Base-by-base conservation (phyloP, 2,329 filamentous ascomycete species). In the Chaetomiaceae sp. region DNA sequence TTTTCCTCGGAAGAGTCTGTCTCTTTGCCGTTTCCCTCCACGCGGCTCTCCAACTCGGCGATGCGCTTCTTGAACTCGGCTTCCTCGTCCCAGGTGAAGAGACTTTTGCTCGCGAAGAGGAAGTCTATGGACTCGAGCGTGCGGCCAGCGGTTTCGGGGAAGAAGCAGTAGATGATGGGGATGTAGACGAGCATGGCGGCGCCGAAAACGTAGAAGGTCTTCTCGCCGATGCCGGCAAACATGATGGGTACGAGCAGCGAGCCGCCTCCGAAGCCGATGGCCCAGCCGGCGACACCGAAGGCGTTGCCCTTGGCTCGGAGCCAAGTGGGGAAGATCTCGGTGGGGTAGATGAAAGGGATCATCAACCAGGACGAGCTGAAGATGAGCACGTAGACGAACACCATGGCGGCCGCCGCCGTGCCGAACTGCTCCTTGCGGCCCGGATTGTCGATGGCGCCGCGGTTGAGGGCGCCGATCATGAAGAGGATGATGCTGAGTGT, bases 261-360 rank as follows among this genome's bases (percentile, higher is more conserved):
- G 50, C 50, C 62, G 62, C 27, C 60, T 38, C 40, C 58, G 57
- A 88, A 88, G 0, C 86, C 86, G 44, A 89, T 87, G 13, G 75
- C 80, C 86, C 86, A 90, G 0, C 86, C 86, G 0, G 88, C 78
- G 0, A 89, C 85, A 17, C 86, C 85, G 77, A 81, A 89, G 0
- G 86, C 84, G 54, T 89, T 89, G 5, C 86, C 86, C 58, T 85
- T 84, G 1, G 86, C 86, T 19, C 86, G 77, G 0, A 88, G 77
- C 53, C 85, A 77, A 0, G 88, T 67, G 0, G 86, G 85, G 60
- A 87, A 89, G 50, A 89, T 89, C 62, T 90, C 85, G 1, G 85
- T 83, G 0, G 82, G 83, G 49, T 86, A 86, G 1, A 56, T 38
- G 41, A 40, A 72, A 0, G 79, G 79, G 0, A 82, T 75, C 0